Percentiles rank a stretch among this genome's conserved stretches.
These are phyloP conservation scores for Lactarius trivialis DNA, from an alignment of 768 basidiomycete genomes.

Conservation along the genomic window DNA sequence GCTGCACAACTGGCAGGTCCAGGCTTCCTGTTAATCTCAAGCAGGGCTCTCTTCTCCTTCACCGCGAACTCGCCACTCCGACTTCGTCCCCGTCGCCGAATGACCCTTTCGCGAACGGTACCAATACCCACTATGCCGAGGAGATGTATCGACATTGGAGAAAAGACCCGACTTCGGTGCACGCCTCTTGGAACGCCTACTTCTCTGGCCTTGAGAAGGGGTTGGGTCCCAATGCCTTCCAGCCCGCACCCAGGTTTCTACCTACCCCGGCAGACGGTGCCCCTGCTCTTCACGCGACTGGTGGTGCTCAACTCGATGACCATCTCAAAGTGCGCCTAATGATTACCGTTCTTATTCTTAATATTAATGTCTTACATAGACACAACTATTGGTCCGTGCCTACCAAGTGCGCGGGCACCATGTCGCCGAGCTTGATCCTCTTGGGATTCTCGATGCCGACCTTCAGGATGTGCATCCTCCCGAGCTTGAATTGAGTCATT, in stretches of 20 bases:
- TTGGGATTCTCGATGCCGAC: constrained; percentile 89
- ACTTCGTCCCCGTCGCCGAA: constrained; percentile 58
- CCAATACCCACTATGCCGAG: constrained; percentile 91
- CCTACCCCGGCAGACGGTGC: constrained; percentile 73
- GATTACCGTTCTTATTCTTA: not conserved
- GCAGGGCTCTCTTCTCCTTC: constrained; percentile 22
- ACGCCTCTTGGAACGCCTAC: constrained; percentile 91
- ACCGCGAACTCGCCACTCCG: constrained; percentile 42
- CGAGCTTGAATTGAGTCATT: constrained; percentile 89
- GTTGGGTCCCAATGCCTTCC: constrained; percentile 75
- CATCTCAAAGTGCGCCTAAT: constrained; percentile 73
- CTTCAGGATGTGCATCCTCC: constrained; percentile 71
- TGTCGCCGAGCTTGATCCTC: constrained; percentile 90
- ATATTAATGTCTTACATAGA: constrained; percentile 39
- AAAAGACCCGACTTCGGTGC: constrained; percentile 86
- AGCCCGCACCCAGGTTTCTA: constrained; percentile 69
- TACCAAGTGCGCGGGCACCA: constrained; percentile 99
- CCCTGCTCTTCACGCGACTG: constrained; percentile 60
- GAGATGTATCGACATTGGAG: constrained; percentile 95
- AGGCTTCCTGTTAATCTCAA: constrained; percentile 19
- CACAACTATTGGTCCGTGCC: constrained; percentile 94
- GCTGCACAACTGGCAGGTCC: constrained; percentile 27
- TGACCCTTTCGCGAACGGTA: constrained; percentile 88
- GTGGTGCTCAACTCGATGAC: constrained; percentile 78
- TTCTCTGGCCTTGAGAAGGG: constrained; percentile 92